Percentiles rank a stretch among this genome's conserved stretches.
Conservation (phyloP, 202 grass and related monocot species). For the Cymbopogon flexuosus region DNA sequence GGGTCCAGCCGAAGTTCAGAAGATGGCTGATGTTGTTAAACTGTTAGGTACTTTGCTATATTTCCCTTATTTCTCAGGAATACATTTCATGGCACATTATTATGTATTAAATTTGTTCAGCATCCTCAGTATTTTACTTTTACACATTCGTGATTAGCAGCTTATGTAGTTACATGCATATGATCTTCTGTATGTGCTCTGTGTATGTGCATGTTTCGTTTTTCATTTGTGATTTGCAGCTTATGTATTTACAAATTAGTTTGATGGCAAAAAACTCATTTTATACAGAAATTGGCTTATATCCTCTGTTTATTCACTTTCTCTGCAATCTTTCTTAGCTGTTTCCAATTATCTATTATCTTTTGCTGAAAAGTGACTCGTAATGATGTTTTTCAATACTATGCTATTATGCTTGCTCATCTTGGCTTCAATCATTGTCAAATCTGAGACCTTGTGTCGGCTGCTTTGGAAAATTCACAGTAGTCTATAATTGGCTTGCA, state of each 20-base stretch:
- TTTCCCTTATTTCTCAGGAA: not conserved
- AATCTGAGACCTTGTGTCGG: not conserved
- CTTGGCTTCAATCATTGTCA: not conserved
- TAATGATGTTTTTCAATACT: not conserved
- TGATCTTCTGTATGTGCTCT: not conserved
- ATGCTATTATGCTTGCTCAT: not conserved
- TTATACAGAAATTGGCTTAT: not conserved
- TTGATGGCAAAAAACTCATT: not conserved
- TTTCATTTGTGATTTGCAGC: not conserved
- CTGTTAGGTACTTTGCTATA: constrained; percentile 61
- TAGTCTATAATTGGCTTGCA: constrained; percentile 5
- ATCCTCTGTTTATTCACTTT: not conserved
- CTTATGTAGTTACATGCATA: not conserved
- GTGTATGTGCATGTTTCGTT: constrained; percentile 13
- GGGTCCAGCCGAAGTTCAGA: constrained; percentile 69
- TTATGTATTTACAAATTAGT: not conserved
- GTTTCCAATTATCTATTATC: constrained; percentile 2
- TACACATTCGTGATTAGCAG: not conserved
- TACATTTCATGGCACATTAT: constrained; percentile 3
- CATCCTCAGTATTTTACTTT: not conserved
- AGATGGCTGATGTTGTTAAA: constrained; percentile 60
- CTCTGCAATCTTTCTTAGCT: not conserved
- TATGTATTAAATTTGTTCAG: not conserved
- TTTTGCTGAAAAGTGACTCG: not conserved
- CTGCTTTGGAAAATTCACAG: not conserved